These are phyloP conservation scores for Salix koriyanagi DNA, from an alignment of 345 rosid genomes.

Conservation along the genomic window DNA sequence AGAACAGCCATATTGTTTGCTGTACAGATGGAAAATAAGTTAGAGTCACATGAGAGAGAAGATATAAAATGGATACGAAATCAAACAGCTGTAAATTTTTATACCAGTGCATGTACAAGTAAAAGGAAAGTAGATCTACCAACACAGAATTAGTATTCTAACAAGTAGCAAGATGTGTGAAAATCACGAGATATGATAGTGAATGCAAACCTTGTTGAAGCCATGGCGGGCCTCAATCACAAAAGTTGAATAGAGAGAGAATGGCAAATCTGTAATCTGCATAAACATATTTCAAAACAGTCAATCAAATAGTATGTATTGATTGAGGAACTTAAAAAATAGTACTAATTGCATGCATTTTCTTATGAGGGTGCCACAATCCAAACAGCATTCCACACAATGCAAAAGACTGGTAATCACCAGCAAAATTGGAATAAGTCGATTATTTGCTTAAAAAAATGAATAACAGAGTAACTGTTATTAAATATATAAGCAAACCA, in stretches of 20 bases:
- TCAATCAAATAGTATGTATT: background rate
- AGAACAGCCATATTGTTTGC: conserved; percentile 96
- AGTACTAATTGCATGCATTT: background rate
- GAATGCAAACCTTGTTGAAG: conserved; percentile 75
- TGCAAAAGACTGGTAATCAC: background rate
- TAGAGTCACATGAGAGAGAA: conserved; percentile 5
- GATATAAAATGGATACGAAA: background rate
- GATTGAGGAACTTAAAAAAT: background rate
- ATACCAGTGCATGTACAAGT: background rate
- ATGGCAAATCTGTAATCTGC: conserved; percentile 96
- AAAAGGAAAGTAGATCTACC: background rate
- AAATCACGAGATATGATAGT: conserved; percentile 7
- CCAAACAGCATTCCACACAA: background rate
- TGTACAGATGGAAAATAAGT: conserved; percentile 30
- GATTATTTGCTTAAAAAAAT: background rate
- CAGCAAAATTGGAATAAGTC: background rate
- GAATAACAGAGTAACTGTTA: background rate
- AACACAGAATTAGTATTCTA: conserved; percentile 9
- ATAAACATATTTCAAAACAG: conserved; percentile 20
- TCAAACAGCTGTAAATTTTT: background rate
- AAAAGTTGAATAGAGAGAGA: conserved; percentile 92
- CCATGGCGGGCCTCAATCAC: conserved; percentile 98
- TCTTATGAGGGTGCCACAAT: background rate
- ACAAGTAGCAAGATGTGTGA: conserved; percentile 4
- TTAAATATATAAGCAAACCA: background rate